Percentiles rank a stretch among this genome's conserved stretches.
These are phyloP conservation scores for Lyophyllum shimeji DNA, from an alignment of 768 basidiomycete genomes.

Conservation along the genomic window DNA sequence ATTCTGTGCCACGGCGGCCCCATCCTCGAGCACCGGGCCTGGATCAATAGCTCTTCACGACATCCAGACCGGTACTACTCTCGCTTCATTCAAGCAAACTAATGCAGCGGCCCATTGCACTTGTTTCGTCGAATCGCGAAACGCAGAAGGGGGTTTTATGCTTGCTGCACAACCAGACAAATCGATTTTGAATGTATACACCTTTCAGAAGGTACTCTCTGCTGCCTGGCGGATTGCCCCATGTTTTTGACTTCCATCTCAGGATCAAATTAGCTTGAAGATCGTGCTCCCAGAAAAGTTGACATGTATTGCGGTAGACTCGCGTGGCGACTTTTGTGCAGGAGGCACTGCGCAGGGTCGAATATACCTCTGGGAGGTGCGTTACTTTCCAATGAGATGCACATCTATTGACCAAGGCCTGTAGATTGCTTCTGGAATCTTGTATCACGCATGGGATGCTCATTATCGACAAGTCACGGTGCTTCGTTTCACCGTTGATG, in stretches of 20 bases:
- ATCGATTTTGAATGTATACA: conserved; percentile 85
- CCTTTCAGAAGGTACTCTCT: conserved; percentile 79
- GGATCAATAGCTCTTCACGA: conserved; percentile 80
- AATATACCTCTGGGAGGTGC: conserved; percentile 94
- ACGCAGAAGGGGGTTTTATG: conserved; percentile 81
- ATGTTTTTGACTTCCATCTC: conserved; percentile 7
- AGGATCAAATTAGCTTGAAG: conserved; percentile 91
- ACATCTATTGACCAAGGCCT: conserved; percentile 5
- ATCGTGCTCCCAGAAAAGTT: conserved; percentile 90
- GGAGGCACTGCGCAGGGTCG: conserved; percentile 88
- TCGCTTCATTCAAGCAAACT: conserved; percentile 90
- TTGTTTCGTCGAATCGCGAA: conserved; percentile 63
- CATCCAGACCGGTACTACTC: conserved; percentile 68
- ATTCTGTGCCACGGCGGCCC: conserved; percentile 59
- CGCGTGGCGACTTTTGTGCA: conserved; percentile 73
- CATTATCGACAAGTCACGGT: conserved; percentile 90
- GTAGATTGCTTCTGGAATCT: conserved; percentile 90
- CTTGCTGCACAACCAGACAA: conserved; percentile 88
- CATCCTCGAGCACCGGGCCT: conserved; percentile 43
- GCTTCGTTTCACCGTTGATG: conserved; percentile 81
- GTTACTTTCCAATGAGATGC: conserved; percentile 24
- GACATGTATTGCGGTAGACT: conserved; percentile 75
- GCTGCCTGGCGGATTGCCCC: background rate
- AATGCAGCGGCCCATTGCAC: conserved; percentile 63
- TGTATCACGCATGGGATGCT: conserved; percentile 91